phyloP scores from a whole-genome alignment of 225 moss, liverwort and hornwort genomes.

The Asterella californica region DNA sequence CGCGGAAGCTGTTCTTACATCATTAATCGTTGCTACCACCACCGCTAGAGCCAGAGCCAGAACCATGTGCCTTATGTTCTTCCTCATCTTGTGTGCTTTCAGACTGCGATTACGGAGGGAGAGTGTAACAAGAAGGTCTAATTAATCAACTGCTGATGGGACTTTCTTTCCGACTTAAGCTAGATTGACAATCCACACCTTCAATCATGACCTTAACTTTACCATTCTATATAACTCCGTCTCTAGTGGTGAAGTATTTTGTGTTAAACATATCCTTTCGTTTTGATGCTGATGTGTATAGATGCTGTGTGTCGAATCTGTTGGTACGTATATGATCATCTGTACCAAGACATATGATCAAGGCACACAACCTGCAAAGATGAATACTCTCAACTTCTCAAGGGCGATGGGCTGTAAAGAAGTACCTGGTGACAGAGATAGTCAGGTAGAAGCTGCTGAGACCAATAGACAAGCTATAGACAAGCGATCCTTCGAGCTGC shows the following conservation, averaged over 20 bases:
- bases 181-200: background rate
- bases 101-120: background rate
- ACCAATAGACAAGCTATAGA: background rate
- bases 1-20: too few species aligned
- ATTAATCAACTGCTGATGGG: background rate
- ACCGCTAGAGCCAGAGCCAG: background rate
- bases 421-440: background rate
- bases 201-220: background rate
- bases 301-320: too few species aligned
- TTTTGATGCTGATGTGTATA: background rate
- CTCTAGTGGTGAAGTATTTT: background rate
- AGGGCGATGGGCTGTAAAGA: background rate
- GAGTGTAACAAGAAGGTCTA: background rate
- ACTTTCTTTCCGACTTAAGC: background rate
- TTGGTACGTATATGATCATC: background rate
- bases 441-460: background rate
- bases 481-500: background rate
- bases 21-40: background rate
- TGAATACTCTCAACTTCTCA: background rate
- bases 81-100: background rate
- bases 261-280: background rate
- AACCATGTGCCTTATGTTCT: background rate
- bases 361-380: background rate
- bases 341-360: background rate
- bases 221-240: background rate